Base-by-base conservation (phyloP, 352 stramenopile species). In the Saprolegnia parasitica region DNA sequence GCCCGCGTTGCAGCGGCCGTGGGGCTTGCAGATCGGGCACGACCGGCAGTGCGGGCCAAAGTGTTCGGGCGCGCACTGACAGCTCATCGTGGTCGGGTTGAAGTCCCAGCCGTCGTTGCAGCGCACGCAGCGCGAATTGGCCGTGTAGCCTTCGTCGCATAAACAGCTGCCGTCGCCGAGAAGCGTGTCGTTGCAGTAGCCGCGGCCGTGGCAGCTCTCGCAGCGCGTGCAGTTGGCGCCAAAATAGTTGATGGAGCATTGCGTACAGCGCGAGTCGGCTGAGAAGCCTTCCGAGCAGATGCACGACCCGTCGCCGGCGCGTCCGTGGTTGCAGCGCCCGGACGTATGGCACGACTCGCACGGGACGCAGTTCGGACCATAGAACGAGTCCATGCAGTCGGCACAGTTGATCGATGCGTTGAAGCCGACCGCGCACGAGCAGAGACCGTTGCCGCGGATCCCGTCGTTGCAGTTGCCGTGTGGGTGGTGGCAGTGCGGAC, bases 51-150 rank as follows among this genome's bases (percentile, higher is more conserved):
- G 84, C 2, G 72, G 18, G 5, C 86, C 86, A 65, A 93, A 95
- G 65, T 95, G 86, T 64, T 93, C 77, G 8, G 86, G 86, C 18
- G 86, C 79, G 71, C 86, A 95, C 73, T 95, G 86, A 40, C 86
- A 95, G 47, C 81, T 85, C 86, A 95, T 95, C 1, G 83, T 91
- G 64, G 81, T 90, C 5, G 86, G 86, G 50, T 95, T 95, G 56
- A 95, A 95, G 65, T 95, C 86, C 86, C 86, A 95, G 6, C 86
- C 86, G 73, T 91, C 77, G 47, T 91, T 82, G 54, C 86, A 95
- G 0, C 92, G 78, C 11, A 86, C 81, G 58, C 88, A 96, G 8
- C 85, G 80, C 24, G 79, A 89, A 54, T 83, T 82, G 21, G 78
- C 64, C 2, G 84, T 91, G 62, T 93, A 96, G 1, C 84, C 86